Base-by-base conservation (phyloP, 306 rosid genomes). In the Vigna trinervia region DNA sequence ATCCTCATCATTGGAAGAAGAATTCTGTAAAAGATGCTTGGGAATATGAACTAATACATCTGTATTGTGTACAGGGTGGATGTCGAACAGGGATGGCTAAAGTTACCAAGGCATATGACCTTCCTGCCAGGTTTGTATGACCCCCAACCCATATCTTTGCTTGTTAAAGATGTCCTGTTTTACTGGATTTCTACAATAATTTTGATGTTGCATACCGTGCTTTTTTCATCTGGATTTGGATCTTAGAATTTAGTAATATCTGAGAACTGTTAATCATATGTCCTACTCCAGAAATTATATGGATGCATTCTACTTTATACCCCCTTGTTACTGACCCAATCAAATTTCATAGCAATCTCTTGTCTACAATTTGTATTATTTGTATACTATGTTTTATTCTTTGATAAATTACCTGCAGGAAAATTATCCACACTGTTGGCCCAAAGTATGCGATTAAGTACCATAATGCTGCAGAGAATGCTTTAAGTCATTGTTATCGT, bases 71-170 rank as follows among this genome's bases (percentile, higher is more conserved):
- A 66, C 77, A 96, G 99, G 99, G 98, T 81, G 99, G 98, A 65
- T 96, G 99, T 74, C 92, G 99, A 73, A 96, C 98, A 20, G 99
- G 99, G 85, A 92, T 96, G 99, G 98, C 99, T 75, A 96, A 91
- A 90, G 91, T 85, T 83, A 89, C 99, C 72, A 86, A 78, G 78
- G 98, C 94, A 11, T 89, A 95, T 74, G 97, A 95, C 85, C 99
- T 95, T 87, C 98, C 99, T 70, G 96, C 97, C 12, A 95, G 99
- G 99, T 93, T 82, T 78, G 91, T 80, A 48, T 70, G 30, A 48
- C 51, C 51, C 26, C 39, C 43, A 19, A 52, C 56, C 61, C 32
- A 12, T 36, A 69, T 64, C 67, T 52, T 74, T 63, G 19, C 36
- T 69, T 62, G 77, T 46, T 70, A 58, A 79, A 53, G 78, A 20